Evolutionary conservation across 1,139 yeast genomes (phyloP).

Genomic region (Blastobotrys elegans): DNA sequence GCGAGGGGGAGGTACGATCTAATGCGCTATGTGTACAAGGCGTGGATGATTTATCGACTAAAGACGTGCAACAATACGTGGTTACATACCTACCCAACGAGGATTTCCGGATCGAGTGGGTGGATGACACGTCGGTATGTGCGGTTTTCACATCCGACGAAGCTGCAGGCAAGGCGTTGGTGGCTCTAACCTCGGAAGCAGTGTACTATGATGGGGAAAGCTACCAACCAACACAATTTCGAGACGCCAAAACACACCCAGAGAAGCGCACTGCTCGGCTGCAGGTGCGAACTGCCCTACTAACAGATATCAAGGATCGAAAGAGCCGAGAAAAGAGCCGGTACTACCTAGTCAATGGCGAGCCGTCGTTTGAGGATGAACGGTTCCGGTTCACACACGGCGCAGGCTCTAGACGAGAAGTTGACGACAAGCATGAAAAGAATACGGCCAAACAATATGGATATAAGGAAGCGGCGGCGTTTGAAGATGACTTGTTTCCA

Average conservation of each 20-base stretch:
- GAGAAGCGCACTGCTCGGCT: constrained; percentile 41
- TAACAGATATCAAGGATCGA: constrained; percentile 52
- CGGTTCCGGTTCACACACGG: constrained; percentile 16
- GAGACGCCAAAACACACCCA: constrained; percentile 37
- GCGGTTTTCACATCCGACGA: constrained; percentile 48
- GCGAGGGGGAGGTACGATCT: constrained; percentile 7
- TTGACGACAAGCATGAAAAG: constrained; percentile 16
- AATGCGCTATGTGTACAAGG: constrained; percentile 55
- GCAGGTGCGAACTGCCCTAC: constrained; percentile 46
- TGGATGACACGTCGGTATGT: constrained; percentile 51
- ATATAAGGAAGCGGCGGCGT: constrained; percentile 3
- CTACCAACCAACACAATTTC: constrained; percentile 23
- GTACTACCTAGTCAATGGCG: constrained; percentile 69
- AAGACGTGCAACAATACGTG: constrained; percentile 55
- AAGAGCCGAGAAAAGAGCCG: constrained; percentile 58
- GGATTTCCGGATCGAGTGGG: constrained; percentile 58
- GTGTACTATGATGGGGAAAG: constrained; percentile 25
- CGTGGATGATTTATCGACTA: constrained; percentile 63
- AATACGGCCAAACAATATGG: constrained; percentile 10
- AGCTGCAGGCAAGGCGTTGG: constrained; percentile 40
- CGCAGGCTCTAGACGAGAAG: constrained; percentile 8
- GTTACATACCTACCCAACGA: constrained; percentile 44
- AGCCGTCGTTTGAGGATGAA: constrained; percentile 52
- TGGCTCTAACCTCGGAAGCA: constrained; percentile 32
- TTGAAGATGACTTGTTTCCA: constrained; percentile 8